Conservation (phyloP, 257 asterid genomes). For the Gentiana macrophylla region DNA sequence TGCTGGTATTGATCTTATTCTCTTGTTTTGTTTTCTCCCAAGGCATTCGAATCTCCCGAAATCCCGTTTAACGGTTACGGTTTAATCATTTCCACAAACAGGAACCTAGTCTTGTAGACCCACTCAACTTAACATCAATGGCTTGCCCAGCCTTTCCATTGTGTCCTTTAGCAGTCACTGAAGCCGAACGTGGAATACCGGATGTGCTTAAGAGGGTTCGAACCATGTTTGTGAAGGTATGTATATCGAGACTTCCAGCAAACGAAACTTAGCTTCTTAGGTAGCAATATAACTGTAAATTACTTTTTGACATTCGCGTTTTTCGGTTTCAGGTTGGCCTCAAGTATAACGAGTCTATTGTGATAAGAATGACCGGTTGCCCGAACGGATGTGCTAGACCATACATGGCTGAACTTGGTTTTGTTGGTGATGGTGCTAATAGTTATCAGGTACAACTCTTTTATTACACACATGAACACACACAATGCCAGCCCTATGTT, state of each 20-base stretch:
- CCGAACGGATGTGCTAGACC: conserved; percentile 99
- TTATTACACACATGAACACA: no score
- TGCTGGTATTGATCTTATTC: conserved; percentile 45
- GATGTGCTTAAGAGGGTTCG: conserved; percentile 86
- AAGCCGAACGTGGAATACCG: conserved; percentile 98
- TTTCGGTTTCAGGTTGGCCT: conserved; percentile 70
- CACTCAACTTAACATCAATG: conserved; percentile 90
- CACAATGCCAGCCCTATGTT: no score
- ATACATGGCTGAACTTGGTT: conserved; percentile 98
- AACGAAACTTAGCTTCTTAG: conserved; percentile 3
- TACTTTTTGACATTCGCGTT: neutral
- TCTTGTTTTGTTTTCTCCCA: no score
- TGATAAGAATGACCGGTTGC: conserved; percentile 91
- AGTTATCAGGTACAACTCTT: conserved; percentile 66
- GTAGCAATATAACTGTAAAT: conserved; percentile 2
- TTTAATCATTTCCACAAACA: conserved; percentile 15
- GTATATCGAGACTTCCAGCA: conserved; percentile 2
- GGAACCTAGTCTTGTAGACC: conserved; percentile 93
- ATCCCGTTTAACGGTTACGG: neutral
- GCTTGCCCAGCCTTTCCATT: conserved; percentile 98
- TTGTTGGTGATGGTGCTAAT: conserved; percentile 95
- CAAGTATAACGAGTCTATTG: conserved; percentile 72
- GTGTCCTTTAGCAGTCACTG: conserved; percentile 88
- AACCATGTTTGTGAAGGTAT: conserved; percentile 75
- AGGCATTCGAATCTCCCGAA: neutral